A percentile compares a stretch with the other conserved stretches of the same genome.
phyloP scores from a whole-genome alignment of 495 filamentous ascomycete genomes.

The Penicillium psychrofluorescens region DNA sequence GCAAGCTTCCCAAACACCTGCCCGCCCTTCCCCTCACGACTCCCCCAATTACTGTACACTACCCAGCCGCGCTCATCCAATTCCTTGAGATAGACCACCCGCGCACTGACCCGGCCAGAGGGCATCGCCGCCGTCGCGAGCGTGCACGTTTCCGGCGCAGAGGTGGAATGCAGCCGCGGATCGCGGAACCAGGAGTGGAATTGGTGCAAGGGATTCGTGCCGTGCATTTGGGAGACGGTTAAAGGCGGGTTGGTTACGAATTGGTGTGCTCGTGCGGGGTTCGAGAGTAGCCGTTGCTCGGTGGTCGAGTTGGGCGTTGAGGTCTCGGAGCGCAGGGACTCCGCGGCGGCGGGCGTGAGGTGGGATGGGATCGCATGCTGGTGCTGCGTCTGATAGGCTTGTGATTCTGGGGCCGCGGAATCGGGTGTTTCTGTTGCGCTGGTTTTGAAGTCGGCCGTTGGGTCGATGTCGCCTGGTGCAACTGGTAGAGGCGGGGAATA shows the following conservation, averaged over 20 bases:
- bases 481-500: conserved; percentile 14
- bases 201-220: conserved; percentile 59
- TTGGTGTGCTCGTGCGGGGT: conserved; percentile 39
- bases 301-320: conserved; percentile 32
- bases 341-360: conserved; percentile 3
- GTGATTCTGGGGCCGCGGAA: conserved; percentile 47
- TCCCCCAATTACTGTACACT: conserved; percentile 88
- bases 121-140: conserved; percentile 82
- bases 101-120: conserved; percentile 73
- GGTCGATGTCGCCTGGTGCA: conserved; percentile 36
- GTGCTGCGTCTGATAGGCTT: conserved; percentile 42
- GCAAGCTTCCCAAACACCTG: conserved; percentile 31
- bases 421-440: conserved; percentile 4
- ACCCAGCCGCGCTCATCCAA: conserved; percentile 67
- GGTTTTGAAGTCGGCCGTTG: conserved; percentile 9
- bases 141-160: conserved; percentile 66
- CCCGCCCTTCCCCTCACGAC: conserved; percentile 37
- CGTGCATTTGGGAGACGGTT: conserved; percentile 31
- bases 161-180: conserved; percentile 52
- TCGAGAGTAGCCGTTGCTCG: conserved; percentile 28
- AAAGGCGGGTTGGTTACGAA: conserved; percentile 40
- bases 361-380: conserved; percentile 30
- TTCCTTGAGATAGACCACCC: conserved; percentile 89
- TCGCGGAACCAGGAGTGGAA: conserved; percentile 82
- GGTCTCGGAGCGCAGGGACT: conserved; percentile 23